Evolutionary conservation across 306 rosid species (phyloP).

Genomic region (Rosa chinensis): DNA sequence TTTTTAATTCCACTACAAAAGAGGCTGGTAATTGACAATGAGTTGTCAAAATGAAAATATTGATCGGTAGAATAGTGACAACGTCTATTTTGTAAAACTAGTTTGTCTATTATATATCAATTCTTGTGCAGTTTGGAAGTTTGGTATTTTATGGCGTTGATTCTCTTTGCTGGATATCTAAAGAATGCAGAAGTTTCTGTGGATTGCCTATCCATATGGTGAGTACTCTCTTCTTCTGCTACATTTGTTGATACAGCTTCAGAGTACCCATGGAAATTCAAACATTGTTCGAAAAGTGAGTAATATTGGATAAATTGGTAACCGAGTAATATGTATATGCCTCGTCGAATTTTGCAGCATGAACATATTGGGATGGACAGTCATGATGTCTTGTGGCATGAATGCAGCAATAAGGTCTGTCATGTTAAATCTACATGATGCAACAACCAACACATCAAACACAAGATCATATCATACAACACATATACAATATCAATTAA

Average conservation of each 20-base stretch:
- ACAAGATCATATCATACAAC: no score
- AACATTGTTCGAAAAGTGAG: no score
- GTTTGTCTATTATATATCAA: not conserved
- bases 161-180: conserved; percentile 79
- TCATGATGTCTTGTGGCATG: conserved; percentile 63
- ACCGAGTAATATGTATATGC: not conserved
- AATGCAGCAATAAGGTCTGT: conserved; percentile 79
- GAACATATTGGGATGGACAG: conserved; percentile 80
- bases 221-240: conserved; percentile 7
- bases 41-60: no score
- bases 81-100: not conserved
- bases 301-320: not conserved
- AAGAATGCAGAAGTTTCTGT: conserved; percentile 74
- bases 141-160: conserved; percentile 81
- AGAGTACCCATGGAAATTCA: not conserved
- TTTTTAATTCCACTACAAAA: not conserved
- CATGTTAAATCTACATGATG: no score
- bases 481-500: no score
- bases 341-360: conserved; percentile 40
- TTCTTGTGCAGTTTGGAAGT: conserved; percentile 58
- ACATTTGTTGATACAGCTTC: not conserved
- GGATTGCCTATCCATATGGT: conserved; percentile 83
- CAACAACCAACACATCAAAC: no score
- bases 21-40: not conserved
- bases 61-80: not conserved